Conservation (phyloP, 2,329 filamentous ascomycete species). For the Samsoniella hepiali region DNA sequence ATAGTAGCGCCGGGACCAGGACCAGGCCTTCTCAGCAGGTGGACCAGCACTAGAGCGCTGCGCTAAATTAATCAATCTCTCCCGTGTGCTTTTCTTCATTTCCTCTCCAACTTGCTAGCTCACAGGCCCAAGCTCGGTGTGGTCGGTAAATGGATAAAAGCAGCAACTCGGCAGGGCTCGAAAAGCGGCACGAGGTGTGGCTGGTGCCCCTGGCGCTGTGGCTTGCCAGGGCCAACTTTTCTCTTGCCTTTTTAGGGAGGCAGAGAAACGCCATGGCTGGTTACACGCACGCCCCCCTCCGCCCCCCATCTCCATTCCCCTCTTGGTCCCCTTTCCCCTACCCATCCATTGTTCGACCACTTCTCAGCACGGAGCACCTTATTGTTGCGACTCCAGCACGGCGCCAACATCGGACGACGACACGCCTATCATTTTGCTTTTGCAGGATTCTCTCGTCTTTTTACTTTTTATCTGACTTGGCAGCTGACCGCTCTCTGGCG, state of each 20-base stretch:
- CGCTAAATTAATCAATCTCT: not conserved
- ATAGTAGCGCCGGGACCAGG: not conserved
- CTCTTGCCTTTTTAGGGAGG: conserved; percentile 18
- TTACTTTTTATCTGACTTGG: not conserved
- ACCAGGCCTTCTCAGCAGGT: not conserved
- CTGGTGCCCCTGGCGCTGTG: conserved; percentile 15
- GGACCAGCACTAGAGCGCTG: not conserved
- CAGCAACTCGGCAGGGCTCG: conserved; percentile 5
- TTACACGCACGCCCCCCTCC: conserved; percentile 3
- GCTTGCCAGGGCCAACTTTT: conserved; percentile 9
- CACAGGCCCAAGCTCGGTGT: no score
- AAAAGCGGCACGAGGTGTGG: conserved; percentile 17
- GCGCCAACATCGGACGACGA: conserved; percentile 3
- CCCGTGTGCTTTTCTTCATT: not conserved
- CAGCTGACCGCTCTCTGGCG: not conserved
- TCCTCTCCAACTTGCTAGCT: not conserved
- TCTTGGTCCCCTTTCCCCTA: not conserved
- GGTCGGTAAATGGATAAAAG: not conserved
- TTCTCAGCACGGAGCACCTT: not conserved
- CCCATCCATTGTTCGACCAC: not conserved
- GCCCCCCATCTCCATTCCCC: not conserved
- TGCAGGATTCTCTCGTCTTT: not conserved
- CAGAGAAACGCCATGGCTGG: not conserved
- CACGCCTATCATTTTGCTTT: not conserved
- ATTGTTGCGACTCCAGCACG: not conserved